Conservation (phyloP, 495 filamentous ascomycete genomes). For the Monascus purpureus region DNA sequence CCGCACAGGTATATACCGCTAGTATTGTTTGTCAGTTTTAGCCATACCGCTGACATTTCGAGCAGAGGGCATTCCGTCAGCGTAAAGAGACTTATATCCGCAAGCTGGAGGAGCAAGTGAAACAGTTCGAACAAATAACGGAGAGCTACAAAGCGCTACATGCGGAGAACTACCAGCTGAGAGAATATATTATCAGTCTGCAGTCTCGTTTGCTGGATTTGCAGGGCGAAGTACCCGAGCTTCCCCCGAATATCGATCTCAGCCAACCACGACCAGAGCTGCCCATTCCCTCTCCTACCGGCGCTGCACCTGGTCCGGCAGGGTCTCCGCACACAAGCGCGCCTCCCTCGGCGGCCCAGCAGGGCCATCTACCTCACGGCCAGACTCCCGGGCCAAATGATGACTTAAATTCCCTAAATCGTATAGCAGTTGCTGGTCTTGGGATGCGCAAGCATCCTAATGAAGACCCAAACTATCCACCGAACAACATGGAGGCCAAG, state of each 20-base stretch:
- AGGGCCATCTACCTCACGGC: constrained; percentile 11
- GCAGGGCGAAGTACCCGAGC: constrained; percentile 69
- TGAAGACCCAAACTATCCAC: constrained; percentile 18
- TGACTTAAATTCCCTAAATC: constrained; percentile 32
- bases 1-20: constrained; percentile 83
- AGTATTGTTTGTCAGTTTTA: neutral
- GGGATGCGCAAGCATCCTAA: constrained; percentile 34
- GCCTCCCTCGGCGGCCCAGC: constrained; percentile 9
- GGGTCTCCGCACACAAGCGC: constrained; percentile 2
- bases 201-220: constrained; percentile 80
- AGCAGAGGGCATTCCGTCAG: constrained; percentile 87
- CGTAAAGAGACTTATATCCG: constrained; percentile 97
- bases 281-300: constrained; percentile 1
- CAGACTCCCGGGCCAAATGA: constrained; percentile 18
- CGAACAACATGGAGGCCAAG: constrained; percentile 20
- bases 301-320: constrained; percentile 5
- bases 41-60: constrained; percentile 4
- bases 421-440: constrained; percentile 30
- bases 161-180: constrained; percentile 74
- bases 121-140: constrained; percentile 55
- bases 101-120: constrained; percentile 83
- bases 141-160: constrained; percentile 61
- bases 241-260: constrained; percentile 52
- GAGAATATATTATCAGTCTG: constrained; percentile 81
- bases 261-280: constrained; percentile 21